phyloP scores from a whole-genome alignment of 2,329 filamentous ascomycete species.

The Aspergillus brasiliensis region DNA sequence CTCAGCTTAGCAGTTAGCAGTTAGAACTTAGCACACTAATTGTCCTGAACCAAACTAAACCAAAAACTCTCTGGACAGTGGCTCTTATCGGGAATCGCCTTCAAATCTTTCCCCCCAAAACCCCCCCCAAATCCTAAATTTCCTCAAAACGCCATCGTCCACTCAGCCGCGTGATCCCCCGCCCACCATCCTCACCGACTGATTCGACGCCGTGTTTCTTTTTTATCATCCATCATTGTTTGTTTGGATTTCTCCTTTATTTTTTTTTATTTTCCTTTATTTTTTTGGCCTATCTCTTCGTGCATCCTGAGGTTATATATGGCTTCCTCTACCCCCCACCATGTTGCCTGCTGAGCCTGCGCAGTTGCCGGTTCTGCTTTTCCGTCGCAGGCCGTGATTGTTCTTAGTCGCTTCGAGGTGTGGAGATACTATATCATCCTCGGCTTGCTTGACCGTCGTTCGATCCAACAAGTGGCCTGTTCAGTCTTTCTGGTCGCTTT shows the following conservation, averaged over 20 bases:
- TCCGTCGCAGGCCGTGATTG: conserved; percentile 6
- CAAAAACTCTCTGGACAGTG: too few relatives aligned
- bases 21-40: too few relatives aligned
- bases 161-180: not conserved
- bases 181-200: conserved; percentile 2
- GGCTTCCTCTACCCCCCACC: not conserved
- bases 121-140: not conserved
- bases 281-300: not conserved
- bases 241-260: not conserved
- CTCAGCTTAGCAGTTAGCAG: not conserved
- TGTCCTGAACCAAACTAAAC: too few relatives aligned
- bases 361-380: conserved; percentile 8
- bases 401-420: not conserved
- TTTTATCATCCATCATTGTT: not conserved
- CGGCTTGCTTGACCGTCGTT: not conserved
- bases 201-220: not conserved
- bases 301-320: not conserved
- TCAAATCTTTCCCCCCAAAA: not conserved
- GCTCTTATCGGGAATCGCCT: not conserved
- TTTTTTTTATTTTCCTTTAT: not conserved
- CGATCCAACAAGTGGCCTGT: not conserved
- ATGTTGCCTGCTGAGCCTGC: conserved; percentile 1
- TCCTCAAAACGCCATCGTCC: not conserved
- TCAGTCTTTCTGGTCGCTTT: not conserved
- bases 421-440: not conserved